Evolutionary conservation across 2,329 filamentous ascomycete genomes (phyloP).

Genomic region (Didymella sp.): DNA sequence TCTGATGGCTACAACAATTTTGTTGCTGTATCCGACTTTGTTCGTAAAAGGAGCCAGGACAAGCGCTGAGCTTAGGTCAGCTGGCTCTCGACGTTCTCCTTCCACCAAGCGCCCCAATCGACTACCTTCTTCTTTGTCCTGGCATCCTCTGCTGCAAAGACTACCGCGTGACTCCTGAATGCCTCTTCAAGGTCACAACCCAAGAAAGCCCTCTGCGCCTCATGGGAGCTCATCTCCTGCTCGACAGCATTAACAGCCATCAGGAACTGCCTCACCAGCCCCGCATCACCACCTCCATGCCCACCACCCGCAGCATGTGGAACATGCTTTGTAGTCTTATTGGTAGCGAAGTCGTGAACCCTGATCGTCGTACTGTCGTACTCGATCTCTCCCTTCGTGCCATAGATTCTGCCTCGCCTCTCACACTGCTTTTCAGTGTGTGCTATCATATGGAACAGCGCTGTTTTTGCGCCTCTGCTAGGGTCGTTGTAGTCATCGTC

Average conservation of each 20-base stretch:
- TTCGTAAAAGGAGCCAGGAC: too few relatives aligned
- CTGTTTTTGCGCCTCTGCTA: conserved; percentile 75
- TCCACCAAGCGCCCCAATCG: conserved; percentile 81
- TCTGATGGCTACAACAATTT: too few relatives aligned
- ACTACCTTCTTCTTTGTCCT: conserved; percentile 73
- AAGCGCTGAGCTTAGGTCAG: conserved; percentile 12
- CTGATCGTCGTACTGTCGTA: conserved; percentile 82
- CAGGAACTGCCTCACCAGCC: conserved; percentile 82
- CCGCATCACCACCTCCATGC: conserved; percentile 81
- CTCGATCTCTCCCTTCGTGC: conserved; percentile 81
- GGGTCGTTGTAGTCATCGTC: conserved; percentile 67
- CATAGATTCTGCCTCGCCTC: conserved; percentile 84
- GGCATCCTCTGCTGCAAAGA: conserved; percentile 93
- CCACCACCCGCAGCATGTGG: conserved; percentile 67
- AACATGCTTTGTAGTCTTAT: conserved; percentile 62
- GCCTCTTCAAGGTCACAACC: conserved; percentile 87
- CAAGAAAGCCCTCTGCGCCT: conserved; percentile 77
- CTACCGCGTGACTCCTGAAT: conserved; percentile 87
- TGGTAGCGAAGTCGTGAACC: conserved; percentile 73
- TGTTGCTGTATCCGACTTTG: too few relatives aligned
- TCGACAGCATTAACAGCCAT: conserved; percentile 81
- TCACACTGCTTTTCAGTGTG: conserved; percentile 88
- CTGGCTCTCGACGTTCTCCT: conserved; percentile 56
- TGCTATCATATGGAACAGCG: conserved; percentile 92
- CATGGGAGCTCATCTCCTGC: conserved; percentile 69